Percentiles rank a stretch among this genome's conserved stretches.
These are phyloP conservation scores for Trichoderma simmonsii DNA, from an alignment of 2,329 filamentous ascomycete species.

Conservation along the genomic window DNA sequence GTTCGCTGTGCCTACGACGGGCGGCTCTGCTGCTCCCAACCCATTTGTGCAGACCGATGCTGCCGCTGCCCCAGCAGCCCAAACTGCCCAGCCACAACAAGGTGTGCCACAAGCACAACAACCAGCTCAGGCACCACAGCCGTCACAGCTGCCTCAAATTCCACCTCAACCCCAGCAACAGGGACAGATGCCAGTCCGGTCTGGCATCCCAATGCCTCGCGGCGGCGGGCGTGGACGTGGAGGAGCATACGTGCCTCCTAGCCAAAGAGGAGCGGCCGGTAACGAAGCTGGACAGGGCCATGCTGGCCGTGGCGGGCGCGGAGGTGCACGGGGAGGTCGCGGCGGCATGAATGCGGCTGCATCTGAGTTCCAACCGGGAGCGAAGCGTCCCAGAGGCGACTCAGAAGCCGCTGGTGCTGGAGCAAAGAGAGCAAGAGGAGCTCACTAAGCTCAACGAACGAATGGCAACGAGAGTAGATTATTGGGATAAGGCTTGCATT, in stretches of 20 bases:
- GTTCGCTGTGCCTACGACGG: slow-evolving; percentile 28
- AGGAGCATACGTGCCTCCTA: slow-evolving; percentile 37
- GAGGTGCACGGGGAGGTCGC: slow-evolving; percentile 41
- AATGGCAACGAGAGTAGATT: background rate
- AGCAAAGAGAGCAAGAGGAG: slow-evolving; percentile 42
- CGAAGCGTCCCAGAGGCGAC: slow-evolving; percentile 57
- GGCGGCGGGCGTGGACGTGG: slow-evolving; percentile 41
- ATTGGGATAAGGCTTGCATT: background rate
- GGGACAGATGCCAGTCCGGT: slow-evolving; percentile 27
- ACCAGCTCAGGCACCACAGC: slow-evolving; percentile 23
- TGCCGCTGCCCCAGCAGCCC: slow-evolving; percentile 20
- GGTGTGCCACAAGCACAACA: slow-evolving; percentile 20
- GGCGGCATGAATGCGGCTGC: slow-evolving; percentile 49
- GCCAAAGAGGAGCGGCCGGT: slow-evolving; percentile 36
- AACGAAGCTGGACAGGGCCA: slow-evolving; percentile 32
- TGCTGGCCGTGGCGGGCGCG: slow-evolving; percentile 39
- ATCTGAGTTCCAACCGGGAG: slow-evolving; percentile 56
- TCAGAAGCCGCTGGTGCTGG: slow-evolving; percentile 40
- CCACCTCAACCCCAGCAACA: slow-evolving; percentile 25
- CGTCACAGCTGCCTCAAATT: slow-evolving; percentile 20
- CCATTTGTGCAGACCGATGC: slow-evolving; percentile 30
- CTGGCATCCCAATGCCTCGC: slow-evolving; percentile 42
- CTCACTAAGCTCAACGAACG: slow-evolving; percentile 29
- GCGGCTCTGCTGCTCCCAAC: slow-evolving; percentile 25
- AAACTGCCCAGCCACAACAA: slow-evolving; percentile 12